These are phyloP conservation scores for Lotmaria passim DNA, from an alignment of 208 protist species.

Conservation along the genomic window DNA sequence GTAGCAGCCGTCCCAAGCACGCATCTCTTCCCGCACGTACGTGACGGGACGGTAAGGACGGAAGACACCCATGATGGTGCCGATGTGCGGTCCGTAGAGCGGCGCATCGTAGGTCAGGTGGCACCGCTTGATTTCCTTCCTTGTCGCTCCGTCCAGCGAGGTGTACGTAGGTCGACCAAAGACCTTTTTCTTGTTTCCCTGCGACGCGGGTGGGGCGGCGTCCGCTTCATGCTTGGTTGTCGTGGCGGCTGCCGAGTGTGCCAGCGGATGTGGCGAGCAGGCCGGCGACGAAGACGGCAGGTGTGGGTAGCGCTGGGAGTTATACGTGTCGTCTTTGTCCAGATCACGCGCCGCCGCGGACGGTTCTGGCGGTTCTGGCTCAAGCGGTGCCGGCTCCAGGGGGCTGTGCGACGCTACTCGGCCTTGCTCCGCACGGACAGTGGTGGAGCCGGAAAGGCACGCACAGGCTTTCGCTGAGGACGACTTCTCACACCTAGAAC, in stretches of 20 bases:
- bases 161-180: not conserved
- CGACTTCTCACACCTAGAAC: not conserved
- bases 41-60: conserved; percentile 23
- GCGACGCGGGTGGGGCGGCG: not conserved
- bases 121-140: conserved; percentile 25
- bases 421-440: not conserved
- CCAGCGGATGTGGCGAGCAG: not conserved
- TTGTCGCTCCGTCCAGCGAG: not conserved
- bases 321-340: conserved; percentile 2
- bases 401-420: not conserved
- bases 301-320: conserved; percentile 14
- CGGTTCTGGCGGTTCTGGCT: too few species aligned
- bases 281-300: not conserved
- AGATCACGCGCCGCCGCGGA: not conserved
- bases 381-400: not conserved
- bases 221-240: too few species aligned
- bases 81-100: conserved; percentile 58
- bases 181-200: conserved; percentile 6
- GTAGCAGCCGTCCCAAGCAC: conserved; percentile 48
- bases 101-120: conserved; percentile 42
- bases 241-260: not conserved
- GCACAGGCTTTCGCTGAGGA: not conserved
- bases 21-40: conserved; percentile 46
- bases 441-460: not conserved
- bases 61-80: conserved; percentile 53